phyloP scores from a whole-genome alignment of 2,329 filamentous ascomycete genomes.

The Epichloe gansuensis region DNA sequence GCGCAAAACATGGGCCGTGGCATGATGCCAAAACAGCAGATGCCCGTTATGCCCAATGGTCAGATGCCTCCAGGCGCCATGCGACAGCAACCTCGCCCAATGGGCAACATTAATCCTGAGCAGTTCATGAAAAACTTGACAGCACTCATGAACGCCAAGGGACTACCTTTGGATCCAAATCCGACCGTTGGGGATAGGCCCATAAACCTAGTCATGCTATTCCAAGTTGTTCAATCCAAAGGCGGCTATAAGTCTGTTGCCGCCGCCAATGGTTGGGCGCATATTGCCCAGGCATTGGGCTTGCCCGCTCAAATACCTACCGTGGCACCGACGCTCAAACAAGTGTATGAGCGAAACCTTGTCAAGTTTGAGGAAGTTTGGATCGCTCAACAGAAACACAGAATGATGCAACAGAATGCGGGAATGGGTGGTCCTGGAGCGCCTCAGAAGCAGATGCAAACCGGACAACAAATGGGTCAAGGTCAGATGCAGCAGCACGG shows the following conservation, averaged over 20 bases:
- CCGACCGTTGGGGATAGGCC: slow-evolving; percentile 62
- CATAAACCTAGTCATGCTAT: slow-evolving; percentile 65
- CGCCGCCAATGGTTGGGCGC: slow-evolving; percentile 57
- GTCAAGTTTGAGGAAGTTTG: slow-evolving; percentile 63
- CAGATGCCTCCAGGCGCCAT: slow-evolving; percentile 39
- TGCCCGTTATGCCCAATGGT: slow-evolving; percentile 39
- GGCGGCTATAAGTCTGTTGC: slow-evolving; percentile 68
- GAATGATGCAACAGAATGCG: slow-evolving; percentile 35
- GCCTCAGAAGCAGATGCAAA: slow-evolving; percentile 26
- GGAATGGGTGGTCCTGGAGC: slow-evolving; percentile 8
- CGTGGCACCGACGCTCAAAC: slow-evolving; percentile 56
- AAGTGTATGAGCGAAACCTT: slow-evolving; percentile 64
- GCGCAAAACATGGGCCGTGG: slow-evolving; percentile 29
- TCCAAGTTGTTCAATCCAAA: slow-evolving; percentile 58
- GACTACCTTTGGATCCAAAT: slow-evolving; percentile 59
- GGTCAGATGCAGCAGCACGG: slow-evolving; percentile 20
- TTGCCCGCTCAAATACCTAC: slow-evolving; percentile 52
- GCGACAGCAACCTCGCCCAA: slow-evolving; percentile 35
- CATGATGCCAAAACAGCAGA: slow-evolving; percentile 41
- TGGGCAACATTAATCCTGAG: slow-evolving; percentile 42
- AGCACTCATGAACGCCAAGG: slow-evolving; percentile 63
- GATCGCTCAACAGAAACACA: slow-evolving; percentile 40
- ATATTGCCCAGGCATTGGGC: slow-evolving; percentile 52
- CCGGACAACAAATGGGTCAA: slow-evolving; percentile 21
- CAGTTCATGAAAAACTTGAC: slow-evolving; percentile 64